These are phyloP conservation scores for Sabuloglossum arenarium DNA, from an alignment of 495 filamentous ascomycete genomes.

Conservation along the genomic window DNA sequence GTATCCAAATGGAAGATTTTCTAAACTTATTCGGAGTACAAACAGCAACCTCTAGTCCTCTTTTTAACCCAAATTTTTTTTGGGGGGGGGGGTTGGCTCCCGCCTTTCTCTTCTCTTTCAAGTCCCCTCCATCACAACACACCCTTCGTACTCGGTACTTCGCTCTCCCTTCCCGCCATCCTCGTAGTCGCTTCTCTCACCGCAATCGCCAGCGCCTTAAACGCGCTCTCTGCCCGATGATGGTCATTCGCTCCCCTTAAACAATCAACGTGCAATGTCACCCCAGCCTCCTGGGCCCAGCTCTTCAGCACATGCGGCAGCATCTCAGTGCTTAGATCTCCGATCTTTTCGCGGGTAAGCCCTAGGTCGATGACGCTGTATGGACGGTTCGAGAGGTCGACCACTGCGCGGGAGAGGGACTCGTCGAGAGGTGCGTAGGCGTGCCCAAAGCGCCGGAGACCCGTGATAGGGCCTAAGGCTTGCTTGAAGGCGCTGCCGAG, in stretches of 20 bases:
- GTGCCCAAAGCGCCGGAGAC: constrained; percentile 72
- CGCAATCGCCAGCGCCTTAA: constrained; percentile 87
- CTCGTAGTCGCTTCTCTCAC: constrained; percentile 50
- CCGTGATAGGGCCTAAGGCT: constrained; percentile 41
- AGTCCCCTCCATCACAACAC: constrained; percentile 40
- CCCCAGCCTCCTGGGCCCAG: constrained; percentile 76
- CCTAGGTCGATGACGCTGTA: constrained; percentile 65
- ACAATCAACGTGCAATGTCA: constrained; percentile 86
- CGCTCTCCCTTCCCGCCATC: constrained; percentile 60
- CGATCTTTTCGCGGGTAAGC: constrained; percentile 75
- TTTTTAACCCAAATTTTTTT: too few relatives aligned
- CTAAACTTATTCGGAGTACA: too few relatives aligned
- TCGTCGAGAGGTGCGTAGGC: constrained; percentile 90
- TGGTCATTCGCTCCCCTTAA: constrained; percentile 83
- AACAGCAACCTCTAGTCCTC: too few relatives aligned
- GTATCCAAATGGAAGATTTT: too few relatives aligned
- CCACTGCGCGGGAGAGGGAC: constrained; percentile 78
- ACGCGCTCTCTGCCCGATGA: constrained; percentile 88
- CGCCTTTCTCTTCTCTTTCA: too few relatives aligned
- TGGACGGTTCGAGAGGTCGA: constrained; percentile 84
- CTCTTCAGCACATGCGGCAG: constrained; percentile 85
- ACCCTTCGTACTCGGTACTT: constrained; percentile 89
- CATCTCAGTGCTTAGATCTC: constrained; percentile 88
- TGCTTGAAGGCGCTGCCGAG: constrained; percentile 66
- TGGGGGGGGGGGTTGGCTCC: too few relatives aligned